phyloP scores from a whole-genome alignment of 1,139 yeast species.

The Yamadazyma trypodendri region DNA sequence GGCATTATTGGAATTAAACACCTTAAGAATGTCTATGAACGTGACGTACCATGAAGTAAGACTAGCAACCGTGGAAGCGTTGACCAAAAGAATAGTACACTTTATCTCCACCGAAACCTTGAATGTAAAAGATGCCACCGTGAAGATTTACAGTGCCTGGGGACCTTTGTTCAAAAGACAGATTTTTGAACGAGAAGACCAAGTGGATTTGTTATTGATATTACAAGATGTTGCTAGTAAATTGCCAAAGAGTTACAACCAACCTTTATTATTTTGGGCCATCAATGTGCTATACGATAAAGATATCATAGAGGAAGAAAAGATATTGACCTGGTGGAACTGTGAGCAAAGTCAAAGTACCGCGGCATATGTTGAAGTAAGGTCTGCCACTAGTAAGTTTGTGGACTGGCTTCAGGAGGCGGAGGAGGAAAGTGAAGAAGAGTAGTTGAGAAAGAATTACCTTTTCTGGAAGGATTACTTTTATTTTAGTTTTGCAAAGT shows the following conservation, averaged over 20 bases:
- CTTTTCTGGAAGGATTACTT: too few species aligned
- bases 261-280: conserved; percentile 60
- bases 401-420: conserved; percentile 87
- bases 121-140: conserved; percentile 71
- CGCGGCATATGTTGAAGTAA: conserved; percentile 45
- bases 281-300: conserved; percentile 70
- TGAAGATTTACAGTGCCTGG: conserved; percentile 77
- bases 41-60: conserved; percentile 93
- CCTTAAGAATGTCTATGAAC: conserved; percentile 95
- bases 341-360: conserved; percentile 39
- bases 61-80: conserved; percentile 72
- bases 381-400: conserved; percentile 65
- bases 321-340: conserved; percentile 81
- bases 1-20: conserved; percentile 86
- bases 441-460: conserved; percentile 13
- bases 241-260: conserved; percentile 33
- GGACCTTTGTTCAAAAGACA: conserved; percentile 75
- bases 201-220: conserved; percentile 65
- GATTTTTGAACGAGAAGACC: conserved; percentile 77
- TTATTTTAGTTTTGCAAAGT: too few species aligned
- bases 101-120: conserved; percentile 75
- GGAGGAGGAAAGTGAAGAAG: conserved; percentile 82
- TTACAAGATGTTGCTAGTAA: conserved; percentile 50
- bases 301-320: conserved; percentile 81
- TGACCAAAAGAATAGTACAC: conserved; percentile 65